These are phyloP conservation scores for Tolypocladium nubicola DNA, from an alignment of 2,329 filamentous ascomycete species.

Conservation along the genomic window DNA sequence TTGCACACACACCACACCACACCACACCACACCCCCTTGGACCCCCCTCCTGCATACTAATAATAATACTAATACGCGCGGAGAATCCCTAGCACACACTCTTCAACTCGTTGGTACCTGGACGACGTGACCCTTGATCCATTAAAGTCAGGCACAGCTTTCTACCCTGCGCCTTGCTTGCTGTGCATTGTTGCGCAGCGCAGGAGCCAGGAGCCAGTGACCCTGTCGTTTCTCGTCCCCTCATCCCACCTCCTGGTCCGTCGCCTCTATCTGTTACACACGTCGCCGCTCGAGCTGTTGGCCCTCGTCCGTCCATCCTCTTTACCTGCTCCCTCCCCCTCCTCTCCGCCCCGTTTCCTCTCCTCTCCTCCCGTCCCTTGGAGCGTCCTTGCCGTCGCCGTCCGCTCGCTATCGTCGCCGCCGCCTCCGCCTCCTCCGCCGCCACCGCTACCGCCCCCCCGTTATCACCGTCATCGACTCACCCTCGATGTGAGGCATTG, in stretches of 20 bases:
- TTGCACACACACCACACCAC: slow-evolving; percentile 1
- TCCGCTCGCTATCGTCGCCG: slow-evolving; percentile 1
- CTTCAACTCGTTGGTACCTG: neutral
- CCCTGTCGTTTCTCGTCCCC: neutral
- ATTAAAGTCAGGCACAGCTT: slow-evolving; percentile 3
- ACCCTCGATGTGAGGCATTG: slow-evolving; percentile 15
- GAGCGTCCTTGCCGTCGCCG: slow-evolving; percentile 1
- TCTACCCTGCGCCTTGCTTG: neutral
- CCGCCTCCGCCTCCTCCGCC: neutral
- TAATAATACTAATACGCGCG: slow-evolving; percentile 6
- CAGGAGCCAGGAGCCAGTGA: neutral
- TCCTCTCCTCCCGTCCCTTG: slow-evolving; percentile 3
- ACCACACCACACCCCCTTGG: neutral
- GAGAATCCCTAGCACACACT: slow-evolving; percentile 1
- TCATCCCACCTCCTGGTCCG: neutral
- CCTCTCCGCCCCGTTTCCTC: slow-evolving; percentile 1
- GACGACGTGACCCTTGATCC: neutral
- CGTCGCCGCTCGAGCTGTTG: neutral
- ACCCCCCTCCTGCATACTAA: slow-evolving; percentile 1
- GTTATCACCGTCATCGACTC: slow-evolving; percentile 5
- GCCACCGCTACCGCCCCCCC: neutral
- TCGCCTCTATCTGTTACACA: slow-evolving; percentile 3
- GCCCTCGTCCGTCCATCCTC: neutral
- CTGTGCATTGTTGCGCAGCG: neutral
- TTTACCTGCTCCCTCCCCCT: slow-evolving; percentile 2